Evolutionary conservation across 1,284 basidiomycete genomes (phyloP).

Genomic region (Sanghuangporus weigelae): DNA sequence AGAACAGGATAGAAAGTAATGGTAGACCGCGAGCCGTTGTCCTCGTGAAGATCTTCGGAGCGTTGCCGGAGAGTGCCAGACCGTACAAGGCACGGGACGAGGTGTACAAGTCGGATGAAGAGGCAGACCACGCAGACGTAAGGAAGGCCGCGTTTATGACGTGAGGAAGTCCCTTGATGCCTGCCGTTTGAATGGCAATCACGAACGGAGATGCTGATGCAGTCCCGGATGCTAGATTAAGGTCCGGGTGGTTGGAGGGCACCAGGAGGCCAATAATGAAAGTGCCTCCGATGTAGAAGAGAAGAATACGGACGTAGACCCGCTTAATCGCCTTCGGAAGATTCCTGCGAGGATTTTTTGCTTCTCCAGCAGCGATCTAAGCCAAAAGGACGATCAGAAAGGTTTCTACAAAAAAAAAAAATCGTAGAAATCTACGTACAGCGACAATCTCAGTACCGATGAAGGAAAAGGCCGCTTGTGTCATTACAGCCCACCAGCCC

Average conservation of each 20-base stretch:
- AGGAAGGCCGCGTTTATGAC: conserved; percentile 86
- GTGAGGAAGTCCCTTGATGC: conserved; percentile 69
- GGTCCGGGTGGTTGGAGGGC: conserved; percentile 54
- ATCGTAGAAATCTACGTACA: conserved; percentile 41
- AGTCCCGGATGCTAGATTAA: conserved; percentile 48
- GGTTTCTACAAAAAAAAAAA: background rate
- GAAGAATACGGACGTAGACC: conserved; percentile 67
- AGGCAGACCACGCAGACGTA: conserved; percentile 84
- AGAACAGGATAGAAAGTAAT: conserved; percentile 62
- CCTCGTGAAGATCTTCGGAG: conserved; percentile 68
- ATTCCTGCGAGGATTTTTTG: conserved; percentile 64
- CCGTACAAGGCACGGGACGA: conserved; percentile 80
- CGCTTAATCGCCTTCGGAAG: conserved; percentile 62
- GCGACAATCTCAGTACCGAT: conserved; percentile 84
- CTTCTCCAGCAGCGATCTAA: conserved; percentile 76
- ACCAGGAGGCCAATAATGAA: conserved; percentile 75
- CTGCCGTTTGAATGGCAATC: conserved; percentile 69
- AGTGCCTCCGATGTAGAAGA: conserved; percentile 69
- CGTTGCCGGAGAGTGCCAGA: conserved; percentile 70
- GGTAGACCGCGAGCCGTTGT: conserved; percentile 74
- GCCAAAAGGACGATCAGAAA: conserved; percentile 10
- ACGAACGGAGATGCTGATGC: conserved; percentile 83
- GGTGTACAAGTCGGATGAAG: conserved; percentile 78
- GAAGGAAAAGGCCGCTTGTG: conserved; percentile 81
- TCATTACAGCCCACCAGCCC: conserved; percentile 62